A percentile compares a stretch with the other conserved stretches of the same genome.
These are phyloP conservation scores for Cadophora malorum DNA, from an alignment of 2,329 filamentous ascomycete genomes.

Conservation along the genomic window DNA sequence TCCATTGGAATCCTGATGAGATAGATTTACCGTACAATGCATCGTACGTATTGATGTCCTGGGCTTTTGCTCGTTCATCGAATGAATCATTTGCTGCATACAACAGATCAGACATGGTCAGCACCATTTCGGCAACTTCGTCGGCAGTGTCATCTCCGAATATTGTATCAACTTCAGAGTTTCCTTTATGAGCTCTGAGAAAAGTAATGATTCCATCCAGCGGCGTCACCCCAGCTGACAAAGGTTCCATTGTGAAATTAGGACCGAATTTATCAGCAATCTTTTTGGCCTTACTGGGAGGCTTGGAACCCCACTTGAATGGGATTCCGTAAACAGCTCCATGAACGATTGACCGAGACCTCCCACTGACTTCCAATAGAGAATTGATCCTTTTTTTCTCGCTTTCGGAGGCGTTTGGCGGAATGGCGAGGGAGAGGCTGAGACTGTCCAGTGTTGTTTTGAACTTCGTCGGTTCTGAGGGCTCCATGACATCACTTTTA, in stretches of 20 bases:
- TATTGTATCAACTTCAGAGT: not conserved
- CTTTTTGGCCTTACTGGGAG: slow-evolving; percentile 7
- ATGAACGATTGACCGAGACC: not conserved
- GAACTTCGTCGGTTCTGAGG: not conserved
- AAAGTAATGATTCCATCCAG: slow-evolving; percentile 25
- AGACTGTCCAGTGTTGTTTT: not conserved
- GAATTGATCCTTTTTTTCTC: not conserved
- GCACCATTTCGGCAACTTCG: not conserved
- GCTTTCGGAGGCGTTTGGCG: not conserved
- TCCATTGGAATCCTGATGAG: slow-evolving; percentile 2
- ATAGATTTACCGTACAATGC: not conserved
- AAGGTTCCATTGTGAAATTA: slow-evolving; percentile 20
- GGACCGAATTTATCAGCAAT: slow-evolving; percentile 14
- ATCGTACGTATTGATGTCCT: slow-evolving; percentile 9
- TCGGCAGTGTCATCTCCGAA: not conserved
- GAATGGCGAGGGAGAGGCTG: not conserved
- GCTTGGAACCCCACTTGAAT: slow-evolving; percentile 8
- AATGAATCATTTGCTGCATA: slow-evolving; percentile 17
- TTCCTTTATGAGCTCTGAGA: slow-evolving; percentile 18
- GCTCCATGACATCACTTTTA: slow-evolving; percentile 11
- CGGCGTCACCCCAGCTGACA: slow-evolving; percentile 23
- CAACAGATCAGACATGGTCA: slow-evolving; percentile 2
- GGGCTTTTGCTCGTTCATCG: slow-evolving; percentile 15
- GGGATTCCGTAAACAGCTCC: slow-evolving; percentile 20
- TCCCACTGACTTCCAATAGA: not conserved